Conservation (phyloP, 805 yeast genomes). For the Millerozyma miso region DNA sequence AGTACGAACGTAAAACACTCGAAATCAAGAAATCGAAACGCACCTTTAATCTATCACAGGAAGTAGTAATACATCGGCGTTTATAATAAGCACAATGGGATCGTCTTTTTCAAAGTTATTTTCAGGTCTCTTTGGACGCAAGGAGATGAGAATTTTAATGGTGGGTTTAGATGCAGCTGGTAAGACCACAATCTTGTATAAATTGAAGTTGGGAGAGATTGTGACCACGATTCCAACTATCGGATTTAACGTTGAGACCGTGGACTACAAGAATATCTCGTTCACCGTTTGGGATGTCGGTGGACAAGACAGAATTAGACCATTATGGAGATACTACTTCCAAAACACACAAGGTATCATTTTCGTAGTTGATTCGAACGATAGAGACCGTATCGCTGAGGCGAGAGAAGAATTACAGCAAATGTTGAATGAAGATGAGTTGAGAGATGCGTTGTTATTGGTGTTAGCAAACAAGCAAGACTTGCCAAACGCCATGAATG, state of each 20-base stretch:
- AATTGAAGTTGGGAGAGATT: constrained; percentile 40
- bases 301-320: constrained; percentile 42
- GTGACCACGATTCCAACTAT: constrained; percentile 42
- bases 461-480: constrained; percentile 42
- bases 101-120: constrained; percentile 37
- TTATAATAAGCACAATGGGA: constrained; percentile 23
- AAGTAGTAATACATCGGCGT: not conserved
- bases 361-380: constrained; percentile 41
- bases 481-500: constrained; percentile 43
- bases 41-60: not conserved
- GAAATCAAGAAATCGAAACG: not conserved
- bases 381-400: constrained; percentile 40
- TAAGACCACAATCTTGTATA: constrained; percentile 39
- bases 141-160: constrained; percentile 43
- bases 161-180: constrained; percentile 44
- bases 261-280: constrained; percentile 40
- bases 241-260: constrained; percentile 42
- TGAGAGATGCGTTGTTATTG: constrained; percentile 38
- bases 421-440: constrained; percentile 42
- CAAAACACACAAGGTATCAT: constrained; percentile 42
- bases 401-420: constrained; percentile 42
- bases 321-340: constrained; percentile 43
- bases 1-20: not conserved
- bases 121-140: constrained; percentile 38
- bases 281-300: constrained; percentile 44